Percentiles rank a stretch among this genome's conserved stretches.
These are phyloP conservation scores for Yamadazyma epiphylla DNA, from an alignment of 1,139 yeast genomes.

Conservation along the genomic window DNA sequence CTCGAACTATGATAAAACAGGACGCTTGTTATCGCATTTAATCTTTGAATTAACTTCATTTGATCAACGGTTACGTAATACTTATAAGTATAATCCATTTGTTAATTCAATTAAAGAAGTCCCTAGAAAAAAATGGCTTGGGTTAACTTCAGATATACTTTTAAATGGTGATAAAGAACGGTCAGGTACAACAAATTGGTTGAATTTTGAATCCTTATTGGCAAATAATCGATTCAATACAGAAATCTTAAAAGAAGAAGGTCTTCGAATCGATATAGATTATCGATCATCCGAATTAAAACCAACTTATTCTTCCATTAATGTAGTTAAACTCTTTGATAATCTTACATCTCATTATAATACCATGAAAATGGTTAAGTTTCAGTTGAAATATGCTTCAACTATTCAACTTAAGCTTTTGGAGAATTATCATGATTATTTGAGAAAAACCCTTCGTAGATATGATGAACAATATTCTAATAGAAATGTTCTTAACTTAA, in stretches of 20 bases:
- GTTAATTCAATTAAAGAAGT: constrained; percentile 22
- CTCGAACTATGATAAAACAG: constrained; percentile 38
- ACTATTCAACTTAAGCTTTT: constrained; percentile 65
- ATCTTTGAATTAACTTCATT: constrained; percentile 57
- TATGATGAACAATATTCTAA: constrained; percentile 42
- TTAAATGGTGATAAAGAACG: constrained; percentile 32
- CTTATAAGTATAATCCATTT: constrained; percentile 55
- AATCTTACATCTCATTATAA: constrained; percentile 63
- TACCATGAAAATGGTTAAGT: constrained; percentile 54
- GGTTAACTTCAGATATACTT: constrained; percentile 56
- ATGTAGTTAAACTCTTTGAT: constrained; percentile 59
- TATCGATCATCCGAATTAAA: constrained; percentile 37
- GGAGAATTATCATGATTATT: constrained; percentile 52
- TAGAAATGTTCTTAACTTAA: constrained; percentile 32
- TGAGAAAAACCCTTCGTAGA: constrained; percentile 44
- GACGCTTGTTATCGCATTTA: constrained; percentile 56
- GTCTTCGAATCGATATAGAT: constrained; percentile 60
- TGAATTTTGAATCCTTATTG: constrained; percentile 56
- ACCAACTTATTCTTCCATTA: constrained; percentile 68
- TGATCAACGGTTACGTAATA: constrained; percentile 51
- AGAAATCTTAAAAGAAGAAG: constrained; percentile 49
- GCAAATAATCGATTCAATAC: constrained; percentile 52
- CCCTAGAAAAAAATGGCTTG: constrained; percentile 48
- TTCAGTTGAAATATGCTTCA: constrained; percentile 65
- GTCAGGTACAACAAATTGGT: constrained; percentile 50